Conservation (phyloP, 1,139 yeast species). For the Eremothecium sinecaudum region DNA sequence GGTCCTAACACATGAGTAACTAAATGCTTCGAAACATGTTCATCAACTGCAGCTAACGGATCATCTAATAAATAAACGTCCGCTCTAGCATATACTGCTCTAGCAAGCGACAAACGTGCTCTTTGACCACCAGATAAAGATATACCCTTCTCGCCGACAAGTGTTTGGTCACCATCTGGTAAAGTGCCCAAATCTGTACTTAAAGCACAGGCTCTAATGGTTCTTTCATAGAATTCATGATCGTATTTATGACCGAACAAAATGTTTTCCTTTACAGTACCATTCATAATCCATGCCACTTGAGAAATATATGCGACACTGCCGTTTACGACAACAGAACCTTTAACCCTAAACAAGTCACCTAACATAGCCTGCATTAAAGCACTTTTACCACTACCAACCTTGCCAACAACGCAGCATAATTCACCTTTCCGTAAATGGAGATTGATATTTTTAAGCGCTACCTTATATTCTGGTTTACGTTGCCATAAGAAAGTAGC, state of each 20-base stretch:
- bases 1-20: conserved; percentile 74
- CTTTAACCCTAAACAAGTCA: conserved; percentile 71
- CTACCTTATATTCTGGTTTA: conserved; percentile 66
- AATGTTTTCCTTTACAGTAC: conserved; percentile 81
- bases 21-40: conserved; percentile 84
- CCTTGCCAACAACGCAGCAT: conserved; percentile 83
- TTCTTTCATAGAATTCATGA: conserved; percentile 65
- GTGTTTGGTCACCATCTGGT: conserved; percentile 82
- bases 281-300: conserved; percentile 94
- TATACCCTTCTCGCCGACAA: conserved; percentile 96
- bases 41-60: conserved; percentile 91
- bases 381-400: conserved; percentile 90
- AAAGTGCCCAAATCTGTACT: conserved; percentile 66
- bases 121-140: conserved; percentile 96
- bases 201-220: conserved; percentile 83
- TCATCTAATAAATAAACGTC: conserved; percentile 87
- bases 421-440: conserved; percentile 70
- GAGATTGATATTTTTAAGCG: conserved; percentile 62
- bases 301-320: conserved; percentile 87
- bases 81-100: conserved; percentile 93
- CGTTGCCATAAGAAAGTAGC: conserved; percentile 89
- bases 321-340: conserved; percentile 68
- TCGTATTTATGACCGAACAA: conserved; percentile 83
- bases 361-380: conserved; percentile 77
- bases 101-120: conserved; percentile 84